Evolutionary conservation across 1,139 yeast species (phyloP).

Genomic region (Blastobotrys raffinosifermentans): DNA sequence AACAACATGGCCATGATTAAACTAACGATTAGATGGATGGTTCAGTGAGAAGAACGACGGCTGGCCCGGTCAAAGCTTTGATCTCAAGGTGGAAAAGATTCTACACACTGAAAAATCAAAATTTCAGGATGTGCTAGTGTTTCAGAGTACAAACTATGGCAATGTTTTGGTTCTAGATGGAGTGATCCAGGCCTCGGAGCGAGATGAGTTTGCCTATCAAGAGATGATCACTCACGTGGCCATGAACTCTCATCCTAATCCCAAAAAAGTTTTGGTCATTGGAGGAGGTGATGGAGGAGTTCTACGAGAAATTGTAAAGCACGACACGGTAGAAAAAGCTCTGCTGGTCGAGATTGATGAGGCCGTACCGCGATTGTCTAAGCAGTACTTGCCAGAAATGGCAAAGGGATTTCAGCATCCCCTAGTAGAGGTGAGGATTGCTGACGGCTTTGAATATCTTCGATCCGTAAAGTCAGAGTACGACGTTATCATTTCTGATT

Average conservation of each 20-base stretch:
- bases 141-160: slow-evolving; percentile 83
- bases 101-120: slow-evolving; percentile 75
- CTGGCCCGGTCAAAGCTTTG: slow-evolving; percentile 96
- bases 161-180: slow-evolving; percentile 88
- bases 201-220: slow-evolving; percentile 92
- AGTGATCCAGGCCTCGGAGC: slow-evolving; percentile 86
- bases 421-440: slow-evolving; percentile 74
- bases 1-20: not conserved
- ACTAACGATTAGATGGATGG: slow-evolving; percentile 65
- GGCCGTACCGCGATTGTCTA: slow-evolving; percentile 75
- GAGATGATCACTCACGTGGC: slow-evolving; percentile 94
- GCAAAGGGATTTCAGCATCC: slow-evolving; percentile 72
- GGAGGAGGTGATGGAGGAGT: slow-evolving; percentile 99
- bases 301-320: slow-evolving; percentile 85
- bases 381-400: slow-evolving; percentile 81
- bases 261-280: slow-evolving; percentile 80
- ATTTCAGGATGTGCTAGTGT: slow-evolving; percentile 84
- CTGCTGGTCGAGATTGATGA: slow-evolving; percentile 91
- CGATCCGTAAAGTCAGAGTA: slow-evolving; percentile 64
- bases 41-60: slow-evolving; percentile 80
- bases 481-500: slow-evolving; percentile 89
- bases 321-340: slow-evolving; percentile 74
- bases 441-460: slow-evolving; percentile 89
- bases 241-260: slow-evolving; percentile 82
- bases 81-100: slow-evolving; percentile 72